phyloP scores from a whole-genome alignment of 805 yeast genomes.

The Saccharomycopsis fermentans region DNA sequence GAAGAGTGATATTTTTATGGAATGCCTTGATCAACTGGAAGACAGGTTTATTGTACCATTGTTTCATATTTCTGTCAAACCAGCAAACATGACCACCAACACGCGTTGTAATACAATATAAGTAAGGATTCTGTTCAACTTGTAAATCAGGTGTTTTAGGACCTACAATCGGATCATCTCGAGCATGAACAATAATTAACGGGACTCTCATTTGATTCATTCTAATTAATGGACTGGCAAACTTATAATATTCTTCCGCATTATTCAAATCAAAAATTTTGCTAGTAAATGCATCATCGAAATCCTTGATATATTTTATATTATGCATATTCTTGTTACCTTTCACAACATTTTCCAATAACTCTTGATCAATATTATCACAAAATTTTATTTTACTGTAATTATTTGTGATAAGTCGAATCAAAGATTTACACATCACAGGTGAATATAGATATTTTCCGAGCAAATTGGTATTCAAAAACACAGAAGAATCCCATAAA shows the following conservation, averaged over 20 bases:
- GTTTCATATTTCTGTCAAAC: conserved; percentile 47
- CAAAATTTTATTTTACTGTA: conserved; percentile 28
- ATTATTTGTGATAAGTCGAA: conserved; percentile 35
- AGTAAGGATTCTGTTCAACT: conserved; percentile 46
- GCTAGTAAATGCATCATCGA: conserved; percentile 59
- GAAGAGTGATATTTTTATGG: conserved; percentile 20
- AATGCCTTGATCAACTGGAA: conserved; percentile 32
- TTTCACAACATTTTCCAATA: conserved; percentile 21
- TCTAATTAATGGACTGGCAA: conserved; percentile 47
- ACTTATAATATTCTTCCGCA: conserved; percentile 55
- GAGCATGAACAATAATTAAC: conserved; percentile 47
- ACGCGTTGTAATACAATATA: conserved; percentile 46
- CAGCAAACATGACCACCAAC: conserved; percentile 83
- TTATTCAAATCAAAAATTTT: conserved; percentile 55
- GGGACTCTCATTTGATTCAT: conserved; percentile 51
- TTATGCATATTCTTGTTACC: conserved; percentile 13
- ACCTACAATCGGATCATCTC: conserved; percentile 70
- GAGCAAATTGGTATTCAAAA: conserved; percentile 29
- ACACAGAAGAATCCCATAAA: conserved; percentile 37
- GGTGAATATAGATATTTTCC: conserved; percentile 41
- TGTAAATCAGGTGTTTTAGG: conserved; percentile 42
- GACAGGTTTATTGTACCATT: conserved; percentile 57
- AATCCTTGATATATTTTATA: conserved; percentile 36
- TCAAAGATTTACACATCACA: conserved; percentile 39
- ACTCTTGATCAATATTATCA: conserved; percentile 18